Conservation (phyloP, 2,329 filamentous ascomycete genomes). For the Monosporascus ibericus region DNA sequence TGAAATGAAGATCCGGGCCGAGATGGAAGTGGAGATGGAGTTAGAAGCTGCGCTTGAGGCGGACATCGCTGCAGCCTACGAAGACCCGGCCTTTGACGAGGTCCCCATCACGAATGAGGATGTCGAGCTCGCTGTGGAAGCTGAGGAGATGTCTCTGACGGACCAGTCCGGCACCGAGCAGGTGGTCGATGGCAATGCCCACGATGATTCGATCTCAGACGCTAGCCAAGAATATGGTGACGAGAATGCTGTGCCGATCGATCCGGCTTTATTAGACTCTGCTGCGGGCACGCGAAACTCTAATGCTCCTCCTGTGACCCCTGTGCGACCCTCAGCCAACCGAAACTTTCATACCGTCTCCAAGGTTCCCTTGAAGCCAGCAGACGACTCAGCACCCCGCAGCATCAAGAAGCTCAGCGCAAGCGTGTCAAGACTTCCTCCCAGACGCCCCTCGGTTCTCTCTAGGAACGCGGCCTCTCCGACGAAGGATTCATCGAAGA, state of each 20-base stretch:
- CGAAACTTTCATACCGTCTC: slow-evolving; percentile 65
- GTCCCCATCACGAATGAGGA: slow-evolving; percentile 49
- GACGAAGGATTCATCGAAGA: slow-evolving; percentile 32
- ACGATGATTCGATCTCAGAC: slow-evolving; percentile 50
- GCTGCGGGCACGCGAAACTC: slow-evolving; percentile 9
- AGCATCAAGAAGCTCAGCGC: slow-evolving; percentile 43
- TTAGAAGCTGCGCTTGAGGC: slow-evolving; percentile 29
- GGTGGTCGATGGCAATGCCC: slow-evolving; percentile 22
- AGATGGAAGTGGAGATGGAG: slow-evolving; percentile 27
- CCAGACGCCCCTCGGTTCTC: slow-evolving; percentile 35
- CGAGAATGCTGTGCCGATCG: slow-evolving; percentile 55
- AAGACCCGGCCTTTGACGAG: slow-evolving; percentile 36
- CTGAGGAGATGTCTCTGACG: slow-evolving; percentile 53
- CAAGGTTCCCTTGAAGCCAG: slow-evolving; percentile 69
- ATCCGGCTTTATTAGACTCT: slow-evolving; percentile 36
- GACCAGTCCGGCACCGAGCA: slow-evolving; percentile 36
- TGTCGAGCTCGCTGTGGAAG: slow-evolving; percentile 50
- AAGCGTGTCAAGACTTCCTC: slow-evolving; percentile 42
- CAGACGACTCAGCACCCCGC: slow-evolving; percentile 50
- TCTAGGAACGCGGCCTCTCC: slow-evolving; percentile 47
- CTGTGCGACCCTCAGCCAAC: slow-evolving; percentile 41
- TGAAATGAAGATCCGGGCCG: slow-evolving; percentile 43
- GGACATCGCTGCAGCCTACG: slow-evolving; percentile 30
- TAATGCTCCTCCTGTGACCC: slow-evolving; percentile 45
- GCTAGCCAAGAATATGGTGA: slow-evolving; percentile 62